Evolutionary conservation across 1,284 basidiomycete genomes (phyloP), one percentile per base, ranked within the genome.

Genomic region (Boletellus sp.): DNA sequence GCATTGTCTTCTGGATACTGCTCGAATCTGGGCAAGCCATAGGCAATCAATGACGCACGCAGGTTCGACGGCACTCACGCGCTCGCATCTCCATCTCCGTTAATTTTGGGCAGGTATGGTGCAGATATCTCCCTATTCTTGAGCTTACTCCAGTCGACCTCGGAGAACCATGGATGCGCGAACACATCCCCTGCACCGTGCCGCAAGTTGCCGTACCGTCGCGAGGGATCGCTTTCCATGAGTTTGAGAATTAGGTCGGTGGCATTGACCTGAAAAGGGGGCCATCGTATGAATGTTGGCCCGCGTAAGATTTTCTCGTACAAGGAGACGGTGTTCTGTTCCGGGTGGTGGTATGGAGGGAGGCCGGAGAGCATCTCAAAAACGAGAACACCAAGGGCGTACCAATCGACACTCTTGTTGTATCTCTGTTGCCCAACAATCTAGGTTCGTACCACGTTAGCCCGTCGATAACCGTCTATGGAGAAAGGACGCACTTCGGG

Each of bases 381-480:
- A 43, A 97, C 84, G 64, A 99, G 78, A 22, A 99, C 93, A 39
- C 95, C 95, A 26, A 99, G 80, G 0, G 96, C 94, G 68, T 98
- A 99, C 95, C 95, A 99, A 64, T 99, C 96, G 2, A 99, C 95
- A 56, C 84, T 88, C 70, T 97, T 97, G 74, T 96, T 97, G 73
- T 99, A 98, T 3, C 94, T 86, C 55, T 90, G 87, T 55, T 91
- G 89, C 49, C 84, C 82, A 45, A 98, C 87, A 53, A 94, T 82
- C 83, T 86, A 48, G 1, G 21, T 13, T 19, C 11, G 9, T 37
- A 19, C 8, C 34, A 40, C 4, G 45, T 47, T 3, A 32, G 44
- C 7, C 34, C n/a, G 25, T n/a, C 21, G 37, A 29, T 32, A 25
- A 49, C 22, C 34, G 34, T 36, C 21, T 2, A 8, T 8, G 8